Evolutionary conservation across 257 asterid species (phyloP).

Genomic region (Orobanche coerulescens): DNA sequence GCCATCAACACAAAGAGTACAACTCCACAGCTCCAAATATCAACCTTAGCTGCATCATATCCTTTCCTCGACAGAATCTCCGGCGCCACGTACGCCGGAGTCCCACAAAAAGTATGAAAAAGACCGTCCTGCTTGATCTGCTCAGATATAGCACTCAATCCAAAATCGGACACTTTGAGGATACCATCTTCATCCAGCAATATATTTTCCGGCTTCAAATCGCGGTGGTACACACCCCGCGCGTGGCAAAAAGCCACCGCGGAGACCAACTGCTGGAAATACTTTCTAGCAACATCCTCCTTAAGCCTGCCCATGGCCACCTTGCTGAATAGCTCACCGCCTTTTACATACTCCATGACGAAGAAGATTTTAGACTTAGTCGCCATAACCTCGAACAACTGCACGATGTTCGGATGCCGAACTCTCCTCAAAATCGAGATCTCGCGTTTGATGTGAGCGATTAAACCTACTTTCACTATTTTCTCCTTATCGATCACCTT

Average conservation of each 20-base stretch:
- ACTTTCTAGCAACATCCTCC: conserved; percentile 72
- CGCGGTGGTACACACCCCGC: conserved; percentile 94
- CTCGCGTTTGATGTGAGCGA: conserved; percentile 81
- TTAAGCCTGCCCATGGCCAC: conserved; percentile 89
- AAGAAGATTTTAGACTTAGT: conserved; percentile 78
- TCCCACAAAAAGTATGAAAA: conserved; percentile 84
- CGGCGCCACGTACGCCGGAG: conserved; percentile 96
- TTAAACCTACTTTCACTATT: conserved; percentile 62
- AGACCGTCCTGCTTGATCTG: conserved; percentile 89
- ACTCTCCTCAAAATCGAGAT: conserved; percentile 85
- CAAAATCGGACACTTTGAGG: conserved; percentile 88
- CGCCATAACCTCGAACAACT: conserved; percentile 89
- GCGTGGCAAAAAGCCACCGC: conserved; percentile 89
- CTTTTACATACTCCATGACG: conserved; percentile 80
- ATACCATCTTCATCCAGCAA: conserved; percentile 74
- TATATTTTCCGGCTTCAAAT: conserved; percentile 81
- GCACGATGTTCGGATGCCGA: conserved; percentile 89
- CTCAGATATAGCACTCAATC: conserved; percentile 79
- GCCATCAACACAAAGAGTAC: conserved; percentile 84
- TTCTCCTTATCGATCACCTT: conserved; percentile 87
- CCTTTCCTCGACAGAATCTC: conserved; percentile 81
- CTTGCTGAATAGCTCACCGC: conserved; percentile 82
- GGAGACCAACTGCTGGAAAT: conserved; percentile 81
- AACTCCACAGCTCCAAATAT: conserved; percentile 94
- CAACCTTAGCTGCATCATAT: conserved; percentile 82